Conservation (phyloP, 1,284 basidiomycete species). For the Apiotrichum domesticum region DNA sequence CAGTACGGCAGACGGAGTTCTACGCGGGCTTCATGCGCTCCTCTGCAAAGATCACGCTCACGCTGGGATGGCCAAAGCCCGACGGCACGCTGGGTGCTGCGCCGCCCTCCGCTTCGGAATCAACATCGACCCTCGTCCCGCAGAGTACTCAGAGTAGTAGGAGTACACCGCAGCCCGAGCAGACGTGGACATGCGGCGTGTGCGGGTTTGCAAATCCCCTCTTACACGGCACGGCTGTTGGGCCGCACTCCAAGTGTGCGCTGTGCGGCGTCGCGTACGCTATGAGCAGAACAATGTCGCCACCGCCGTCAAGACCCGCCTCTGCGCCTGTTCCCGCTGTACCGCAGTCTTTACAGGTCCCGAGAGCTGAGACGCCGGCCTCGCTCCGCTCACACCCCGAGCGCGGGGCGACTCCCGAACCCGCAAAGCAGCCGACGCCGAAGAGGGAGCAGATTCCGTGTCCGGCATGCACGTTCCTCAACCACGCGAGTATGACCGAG, state of each 20-base stretch:
- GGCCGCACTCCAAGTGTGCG: constrained; percentile 61
- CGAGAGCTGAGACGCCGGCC: no score
- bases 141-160: neutral
- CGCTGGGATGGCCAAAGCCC: constrained; percentile 47
- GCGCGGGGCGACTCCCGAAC: neutral
- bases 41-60: constrained; percentile 79
- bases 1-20: constrained; percentile 73
- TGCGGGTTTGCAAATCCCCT: constrained; percentile 75
- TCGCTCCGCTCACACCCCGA: no score
- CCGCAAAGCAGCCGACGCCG: no score
- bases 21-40: constrained; percentile 90
- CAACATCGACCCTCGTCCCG: neutral
- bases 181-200: constrained; percentile 71
- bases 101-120: neutral
- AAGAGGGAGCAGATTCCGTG: constrained; percentile 55
- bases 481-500: constrained; percentile 63
- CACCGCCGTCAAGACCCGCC: constrained; percentile 2
- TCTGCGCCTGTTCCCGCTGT: neutral
- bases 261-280: constrained; percentile 55
- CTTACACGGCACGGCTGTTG: constrained; percentile 8
- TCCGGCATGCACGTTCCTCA: constrained; percentile 85
- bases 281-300: constrained; percentile 6
- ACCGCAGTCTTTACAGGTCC: neutral
- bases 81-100: neutral
- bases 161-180: neutral